A percentile compares a stretch with the other conserved stretches of the same genome.
These are phyloP conservation scores for Malassezia psittaci DNA, from an alignment of 1,284 basidiomycete species.

Conservation along the genomic window DNA sequence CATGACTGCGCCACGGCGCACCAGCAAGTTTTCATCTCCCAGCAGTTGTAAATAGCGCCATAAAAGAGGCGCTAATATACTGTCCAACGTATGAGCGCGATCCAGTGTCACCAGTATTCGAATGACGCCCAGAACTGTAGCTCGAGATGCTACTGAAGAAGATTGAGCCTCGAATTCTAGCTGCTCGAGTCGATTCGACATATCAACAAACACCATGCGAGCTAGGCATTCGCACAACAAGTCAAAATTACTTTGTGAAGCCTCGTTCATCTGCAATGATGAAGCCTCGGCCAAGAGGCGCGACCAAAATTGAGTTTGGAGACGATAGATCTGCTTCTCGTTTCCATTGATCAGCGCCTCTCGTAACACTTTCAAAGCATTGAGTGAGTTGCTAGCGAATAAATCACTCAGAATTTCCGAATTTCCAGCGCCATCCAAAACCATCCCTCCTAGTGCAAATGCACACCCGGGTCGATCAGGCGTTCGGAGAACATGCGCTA, in stretches of 20 bases:
- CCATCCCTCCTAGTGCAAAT: conserved; percentile 65
- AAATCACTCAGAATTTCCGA: too few species aligned
- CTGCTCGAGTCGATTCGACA: conserved; percentile 64
- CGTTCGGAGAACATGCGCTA: conserved; percentile 26
- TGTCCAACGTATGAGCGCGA: conserved; percentile 70
- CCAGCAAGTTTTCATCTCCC: conserved; percentile 59
- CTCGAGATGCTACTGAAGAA: conserved; percentile 52
- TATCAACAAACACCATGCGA: conserved; percentile 81
- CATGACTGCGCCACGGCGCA: conserved; percentile 49
- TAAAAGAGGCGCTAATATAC: conserved; percentile 70
- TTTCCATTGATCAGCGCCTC: conserved; percentile 90
- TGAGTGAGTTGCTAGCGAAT: too few species aligned
- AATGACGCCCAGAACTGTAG: conserved; percentile 83
- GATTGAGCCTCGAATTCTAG: conserved; percentile 59
- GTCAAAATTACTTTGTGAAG: conserved; percentile 17
- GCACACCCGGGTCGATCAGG: conserved; percentile 30
- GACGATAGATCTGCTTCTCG: conserved; percentile 65
- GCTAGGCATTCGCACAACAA: conserved; percentile 67
- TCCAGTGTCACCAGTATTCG: conserved; percentile 84
- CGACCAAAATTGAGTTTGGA: conserved; percentile 79
- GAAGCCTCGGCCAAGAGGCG: conserved; percentile 56
- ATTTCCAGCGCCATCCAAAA: conserved; percentile 69
- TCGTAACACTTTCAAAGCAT: conserved; percentile 54
- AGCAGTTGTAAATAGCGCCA: conserved; percentile 83
- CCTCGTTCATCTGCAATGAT: conserved; percentile 58